Evolutionary conservation across 2,329 filamentous ascomycete genomes (phyloP).

Genomic region (Phoma sp.): DNA sequence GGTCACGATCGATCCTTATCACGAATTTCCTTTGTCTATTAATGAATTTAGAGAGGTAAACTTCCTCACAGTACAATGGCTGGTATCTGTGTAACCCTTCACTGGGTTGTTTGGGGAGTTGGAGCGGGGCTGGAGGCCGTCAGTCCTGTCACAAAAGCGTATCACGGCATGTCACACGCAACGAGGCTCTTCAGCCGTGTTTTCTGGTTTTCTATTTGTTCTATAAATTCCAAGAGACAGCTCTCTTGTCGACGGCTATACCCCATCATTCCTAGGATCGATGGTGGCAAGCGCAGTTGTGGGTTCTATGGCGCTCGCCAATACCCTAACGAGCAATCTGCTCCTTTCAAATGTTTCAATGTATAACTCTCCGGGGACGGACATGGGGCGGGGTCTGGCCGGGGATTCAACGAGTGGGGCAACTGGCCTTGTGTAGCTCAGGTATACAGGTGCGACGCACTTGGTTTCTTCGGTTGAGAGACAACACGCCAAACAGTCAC

Average conservation of each 20-base stretch:
- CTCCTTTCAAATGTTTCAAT: constrained; percentile 28
- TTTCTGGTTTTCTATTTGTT: constrained; percentile 21
- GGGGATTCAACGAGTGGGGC: constrained; percentile 23
- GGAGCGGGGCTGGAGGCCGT: constrained; percentile 10
- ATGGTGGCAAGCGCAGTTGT: constrained; percentile 40
- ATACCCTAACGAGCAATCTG: constrained; percentile 18
- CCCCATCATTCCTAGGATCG: constrained; percentile 31
- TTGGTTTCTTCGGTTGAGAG: neutral
- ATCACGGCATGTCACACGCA: constrained; percentile 33
- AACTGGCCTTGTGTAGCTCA: constrained; percentile 12
- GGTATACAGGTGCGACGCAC: constrained; percentile 18
- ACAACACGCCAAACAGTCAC: neutral
- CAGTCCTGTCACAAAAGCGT: constrained; percentile 26
- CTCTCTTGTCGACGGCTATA: constrained; percentile 44
- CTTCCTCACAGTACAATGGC: constrained; percentile 21
- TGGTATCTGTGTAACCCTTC: constrained; percentile 27
- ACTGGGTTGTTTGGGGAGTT: constrained; percentile 30
- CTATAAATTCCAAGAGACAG: constrained; percentile 35
- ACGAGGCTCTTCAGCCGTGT: constrained; percentile 43
- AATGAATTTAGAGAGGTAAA: constrained; percentile 31
- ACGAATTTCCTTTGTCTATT: constrained; percentile 46
- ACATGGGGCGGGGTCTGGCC: constrained; percentile 17
- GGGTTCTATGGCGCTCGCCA: constrained; percentile 20
- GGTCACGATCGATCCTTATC: constrained; percentile 43
- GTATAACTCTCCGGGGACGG: constrained; percentile 27